Base-by-base conservation (phyloP, 1,284 basidiomycete species). In the Erythrobasidium hasegawianum region DNA sequence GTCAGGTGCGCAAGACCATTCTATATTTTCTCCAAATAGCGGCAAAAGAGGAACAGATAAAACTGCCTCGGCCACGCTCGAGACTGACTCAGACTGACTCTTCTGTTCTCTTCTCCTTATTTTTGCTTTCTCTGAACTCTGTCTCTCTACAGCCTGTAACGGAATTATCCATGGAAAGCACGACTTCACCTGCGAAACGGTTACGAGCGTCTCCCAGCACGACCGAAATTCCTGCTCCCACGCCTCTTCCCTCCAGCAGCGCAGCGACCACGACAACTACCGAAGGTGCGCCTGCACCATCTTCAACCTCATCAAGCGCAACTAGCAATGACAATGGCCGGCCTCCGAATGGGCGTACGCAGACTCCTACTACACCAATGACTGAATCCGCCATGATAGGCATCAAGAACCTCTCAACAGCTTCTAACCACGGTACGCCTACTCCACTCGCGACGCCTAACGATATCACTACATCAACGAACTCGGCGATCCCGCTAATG, bases 361-460 rank as follows among this genome's bases (percentile, higher is more conserved):
- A 57, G 40, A 64, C 61, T 2, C 61, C 61, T 1, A 56, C 52
- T 10, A 64, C 61, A 16, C 61, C 61, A 7, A 29, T 41, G 53
- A 64, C 61, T 16, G 61, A 64, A 41, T 64, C 52, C 9, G 61
- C 61, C 4, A 64, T 57, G 38, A 41, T 56, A 13, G 61, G 53
- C 33, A 20, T 64, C 45, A 57, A 56, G 61, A 43, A 64, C 29
- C 22, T 64, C 33, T 43, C 33, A 16, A 64, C 61, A 33, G 52
- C 59, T 2, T 33, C 33, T 11, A 33, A 33, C 33, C 33, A 33
- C 33, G 43, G 43, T 24, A 64, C 60, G 4, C 60, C 60, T 9
- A 55, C 50, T 13, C 59, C 59, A 1, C n/a, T 24, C 29, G 52
- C 4, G 22, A n/a, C n/a, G 1, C 49, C 50, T 1, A 33, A 14